Evolutionary conservation across 2,329 filamentous ascomycete genomes (phyloP).

Genomic region (Colletotrichum spinosum): DNA sequence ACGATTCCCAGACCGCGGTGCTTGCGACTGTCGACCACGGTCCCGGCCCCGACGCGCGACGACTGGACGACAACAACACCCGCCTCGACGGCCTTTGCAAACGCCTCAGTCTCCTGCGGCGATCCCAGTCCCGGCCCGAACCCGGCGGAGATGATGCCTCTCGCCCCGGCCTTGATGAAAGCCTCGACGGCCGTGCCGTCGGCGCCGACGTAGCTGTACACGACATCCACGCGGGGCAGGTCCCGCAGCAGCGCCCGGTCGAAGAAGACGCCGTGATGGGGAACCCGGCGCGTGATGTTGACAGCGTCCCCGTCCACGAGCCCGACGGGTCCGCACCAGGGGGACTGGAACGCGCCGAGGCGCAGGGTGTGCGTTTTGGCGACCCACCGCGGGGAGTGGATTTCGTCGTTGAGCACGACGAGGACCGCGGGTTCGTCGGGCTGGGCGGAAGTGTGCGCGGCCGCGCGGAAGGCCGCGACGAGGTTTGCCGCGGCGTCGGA

Average conservation of each 20-base stretch:
- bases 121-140: constrained; percentile 21
- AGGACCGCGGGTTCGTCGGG: neutral
- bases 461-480: constrained; percentile 22
- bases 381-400: constrained; percentile 17
- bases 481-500: constrained; percentile 27
- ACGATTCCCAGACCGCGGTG: constrained; percentile 6
- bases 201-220: constrained; percentile 16
- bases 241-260: neutral
- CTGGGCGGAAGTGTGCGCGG: neutral
- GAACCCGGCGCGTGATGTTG: neutral
- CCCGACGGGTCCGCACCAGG: constrained; percentile 1
- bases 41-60: constrained; percentile 8
- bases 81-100: neutral
- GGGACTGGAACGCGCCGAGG: constrained; percentile 20
- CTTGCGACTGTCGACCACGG: constrained; percentile 14
- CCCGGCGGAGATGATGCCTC: constrained; percentile 13
- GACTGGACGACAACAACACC: constrained; percentile 12
- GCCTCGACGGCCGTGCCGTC: constrained; percentile 4
- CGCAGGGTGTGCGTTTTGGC: constrained; percentile 26
- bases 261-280: neutral
- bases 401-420: constrained; percentile 24
- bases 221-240: constrained; percentile 22
- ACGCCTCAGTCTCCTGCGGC: constrained; percentile 1
- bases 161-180: neutral
- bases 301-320: constrained; percentile 1